Evolutionary conservation across 2,329 filamentous ascomycete species (phyloP), one percentile per base, ranked within the genome.

Genomic region (Trichoderma atrobrunneum): DNA sequence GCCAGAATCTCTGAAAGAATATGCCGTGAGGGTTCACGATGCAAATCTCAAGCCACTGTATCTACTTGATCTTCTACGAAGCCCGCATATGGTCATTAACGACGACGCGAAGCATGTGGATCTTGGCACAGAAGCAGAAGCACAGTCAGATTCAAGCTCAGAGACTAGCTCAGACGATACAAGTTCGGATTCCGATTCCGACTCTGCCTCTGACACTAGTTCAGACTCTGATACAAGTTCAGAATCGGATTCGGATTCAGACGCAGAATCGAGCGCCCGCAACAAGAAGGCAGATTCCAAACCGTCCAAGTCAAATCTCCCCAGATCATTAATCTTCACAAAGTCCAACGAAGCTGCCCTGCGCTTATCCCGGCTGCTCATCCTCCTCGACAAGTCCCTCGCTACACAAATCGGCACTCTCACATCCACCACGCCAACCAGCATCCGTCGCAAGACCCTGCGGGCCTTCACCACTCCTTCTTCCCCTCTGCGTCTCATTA

Each of bases 321-420:
- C 85, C 34, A 84, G 83, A 3, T 89, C 92, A 12, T 86, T 98
- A 43, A 90, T 98, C 75, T 98, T 98, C 80, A 95, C 94, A 61
- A 94, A 94, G 77, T 97, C 93, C 72, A 97, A 95, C 79, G 94
- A 97, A 80, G 90, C 91, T 21, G 93, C 95, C 1, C 87, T 93
- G n/a, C 92, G 96, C 72, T 87, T 98, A n/a, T 90, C 92, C 1
- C 92, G 93, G 24, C 89, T 98, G 0, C 85, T 98, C 12, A 83
- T 85, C 2, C 84, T 95, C 1, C 85, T 97, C 26, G 85, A 89
- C 21, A 90, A 91, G 0, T 80, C 84, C 0, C 83, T 92, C 39
- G 83, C 87, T 3, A 78, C 84, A 1, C 83, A 87, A 56, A 87
- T 93, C 69, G 90, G 89, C 72, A 93, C 91, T 0, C 88, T 96